Evolutionary conservation across 1,139 yeast genomes (phyloP).

Genomic region (Trichomonascaceae sp.): DNA sequence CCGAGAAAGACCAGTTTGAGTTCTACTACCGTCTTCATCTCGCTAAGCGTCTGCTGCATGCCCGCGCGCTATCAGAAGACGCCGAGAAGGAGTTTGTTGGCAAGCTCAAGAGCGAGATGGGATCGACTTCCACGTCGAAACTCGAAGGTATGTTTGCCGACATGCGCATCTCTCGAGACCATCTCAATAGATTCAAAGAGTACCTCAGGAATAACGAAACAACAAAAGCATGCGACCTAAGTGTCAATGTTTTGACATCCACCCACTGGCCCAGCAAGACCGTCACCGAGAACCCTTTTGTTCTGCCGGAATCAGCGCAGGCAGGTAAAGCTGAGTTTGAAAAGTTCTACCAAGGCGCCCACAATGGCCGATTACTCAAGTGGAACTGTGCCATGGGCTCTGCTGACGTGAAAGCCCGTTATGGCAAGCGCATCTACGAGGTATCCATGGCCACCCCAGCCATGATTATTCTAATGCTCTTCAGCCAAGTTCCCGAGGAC

Average conservation of each 20-base stretch:
- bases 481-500: conserved; percentile 42
- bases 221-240: conserved; percentile 22
- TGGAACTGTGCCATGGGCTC: conserved; percentile 81
- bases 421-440: conserved; percentile 57
- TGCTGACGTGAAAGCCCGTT: conserved; percentile 43
- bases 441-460: conserved; percentile 73
- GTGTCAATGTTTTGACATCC: conserved; percentile 43
- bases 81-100: conserved; percentile 60
- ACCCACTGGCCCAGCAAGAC: conserved; percentile 51
- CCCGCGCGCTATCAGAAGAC: conserved; percentile 39
- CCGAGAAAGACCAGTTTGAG: conserved; percentile 83
- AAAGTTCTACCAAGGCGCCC: conserved; percentile 43
- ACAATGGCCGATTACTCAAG: conserved; percentile 57
- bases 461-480: conserved; percentile 61
- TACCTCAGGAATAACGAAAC: background rate
- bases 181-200: conserved; percentile 13
- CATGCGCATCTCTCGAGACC: conserved; percentile 51
- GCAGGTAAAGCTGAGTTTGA: conserved; percentile 32
- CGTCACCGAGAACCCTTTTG: conserved; percentile 38
- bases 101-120: conserved; percentile 64
- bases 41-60: conserved; percentile 65
- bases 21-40: conserved; percentile 76
- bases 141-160: conserved; percentile 84
- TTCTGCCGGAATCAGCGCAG: conserved; percentile 38
- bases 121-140: conserved; percentile 66